Evolutionary conservation across 2,329 filamentous ascomycete species (phyloP).

Genomic region (Amesomyces nigricolor): DNA sequence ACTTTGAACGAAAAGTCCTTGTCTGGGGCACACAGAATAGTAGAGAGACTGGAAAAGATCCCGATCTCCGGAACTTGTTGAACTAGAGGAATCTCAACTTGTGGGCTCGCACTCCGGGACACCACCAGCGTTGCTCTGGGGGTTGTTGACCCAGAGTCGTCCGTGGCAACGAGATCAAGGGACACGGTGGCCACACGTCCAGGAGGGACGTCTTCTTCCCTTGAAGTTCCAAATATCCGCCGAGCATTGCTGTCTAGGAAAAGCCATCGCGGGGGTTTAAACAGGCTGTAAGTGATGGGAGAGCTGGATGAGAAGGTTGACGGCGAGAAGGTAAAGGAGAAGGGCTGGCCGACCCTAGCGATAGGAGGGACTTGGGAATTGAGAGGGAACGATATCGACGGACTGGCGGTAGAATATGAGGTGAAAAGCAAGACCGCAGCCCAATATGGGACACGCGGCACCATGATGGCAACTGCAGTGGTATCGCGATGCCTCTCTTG

Average conservation of each 20-base stretch:
- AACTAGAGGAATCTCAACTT: slow-evolving; percentile 49
- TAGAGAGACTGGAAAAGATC: slow-evolving; percentile 53
- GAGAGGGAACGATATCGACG: slow-evolving; percentile 60
- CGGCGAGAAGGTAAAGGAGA: slow-evolving; percentile 64
- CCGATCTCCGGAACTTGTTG: slow-evolving; percentile 55
- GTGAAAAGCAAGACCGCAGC: slow-evolving; percentile 28
- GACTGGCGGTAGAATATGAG: slow-evolving; percentile 34
- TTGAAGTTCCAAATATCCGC: slow-evolving; percentile 66
- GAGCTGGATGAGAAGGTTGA: slow-evolving; percentile 65
- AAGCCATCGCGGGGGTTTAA: slow-evolving; percentile 65
- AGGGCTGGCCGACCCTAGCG: slow-evolving; percentile 61
- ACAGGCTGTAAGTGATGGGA: slow-evolving; percentile 61
- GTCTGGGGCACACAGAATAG: slow-evolving; percentile 51
- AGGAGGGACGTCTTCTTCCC: slow-evolving; percentile 41
- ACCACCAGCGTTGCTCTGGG: slow-evolving; percentile 68
- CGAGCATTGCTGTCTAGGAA: slow-evolving; percentile 60
- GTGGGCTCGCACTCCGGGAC: slow-evolving; percentile 51
- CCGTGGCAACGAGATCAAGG: slow-evolving; percentile 65
- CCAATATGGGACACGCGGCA: slow-evolving; percentile 28
- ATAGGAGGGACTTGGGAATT: slow-evolving; percentile 81
- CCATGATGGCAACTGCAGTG: slow-evolving; percentile 19
- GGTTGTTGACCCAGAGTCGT: slow-evolving; percentile 55
- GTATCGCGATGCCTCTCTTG: neutral
- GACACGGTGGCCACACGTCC: slow-evolving; percentile 52
- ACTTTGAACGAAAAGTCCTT: slow-evolving; percentile 50